phyloP scores from a whole-genome alignment of 1,284 basidiomycete species.

The Athelia psychrophila region DNA sequence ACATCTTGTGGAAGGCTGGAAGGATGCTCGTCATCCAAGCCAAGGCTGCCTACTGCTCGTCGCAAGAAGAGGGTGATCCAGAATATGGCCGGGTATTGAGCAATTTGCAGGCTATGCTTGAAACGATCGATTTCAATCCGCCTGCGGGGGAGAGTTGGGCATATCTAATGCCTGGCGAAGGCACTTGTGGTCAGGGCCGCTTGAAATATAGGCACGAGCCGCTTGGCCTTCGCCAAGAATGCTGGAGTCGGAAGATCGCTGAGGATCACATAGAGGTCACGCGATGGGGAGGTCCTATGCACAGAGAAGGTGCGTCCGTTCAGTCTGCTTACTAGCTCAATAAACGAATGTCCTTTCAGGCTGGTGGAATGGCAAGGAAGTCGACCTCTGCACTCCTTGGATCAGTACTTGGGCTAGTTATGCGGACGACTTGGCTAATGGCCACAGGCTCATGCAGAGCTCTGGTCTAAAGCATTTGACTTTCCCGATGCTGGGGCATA shows the following conservation, averaged over 20 bases:
- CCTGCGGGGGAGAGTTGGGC: not conserved
- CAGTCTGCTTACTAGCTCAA: not conserved
- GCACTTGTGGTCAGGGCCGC: not conserved
- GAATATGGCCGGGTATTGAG: not conserved
- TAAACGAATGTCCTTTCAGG: not conserved
- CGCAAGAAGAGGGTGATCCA: not conserved
- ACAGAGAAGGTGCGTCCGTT: not conserved
- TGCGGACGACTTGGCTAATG: slow-evolving; percentile 32
- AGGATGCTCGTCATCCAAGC: not conserved
- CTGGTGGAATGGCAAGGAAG: not conserved
- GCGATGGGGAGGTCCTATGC: not conserved
- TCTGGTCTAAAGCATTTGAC: slow-evolving; percentile 33
- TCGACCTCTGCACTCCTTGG: not conserved
- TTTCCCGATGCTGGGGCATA: slow-evolving; percentile 41
- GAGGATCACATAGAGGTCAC: not conserved
- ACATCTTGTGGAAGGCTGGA: not conserved
- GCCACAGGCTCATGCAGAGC: slow-evolving; percentile 30
- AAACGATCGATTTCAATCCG: not conserved
- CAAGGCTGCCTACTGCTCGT: not conserved
- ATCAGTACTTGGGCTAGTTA: slow-evolving; percentile 15
- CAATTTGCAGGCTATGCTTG: not conserved
- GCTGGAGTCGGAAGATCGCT: not conserved
- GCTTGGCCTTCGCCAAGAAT: not conserved
- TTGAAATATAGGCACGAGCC: not conserved
- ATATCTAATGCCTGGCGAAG: not conserved